Conservation (phyloP, 1,284 basidiomycete species). For the Cutaneotrichosporon dermatis region DNA sequence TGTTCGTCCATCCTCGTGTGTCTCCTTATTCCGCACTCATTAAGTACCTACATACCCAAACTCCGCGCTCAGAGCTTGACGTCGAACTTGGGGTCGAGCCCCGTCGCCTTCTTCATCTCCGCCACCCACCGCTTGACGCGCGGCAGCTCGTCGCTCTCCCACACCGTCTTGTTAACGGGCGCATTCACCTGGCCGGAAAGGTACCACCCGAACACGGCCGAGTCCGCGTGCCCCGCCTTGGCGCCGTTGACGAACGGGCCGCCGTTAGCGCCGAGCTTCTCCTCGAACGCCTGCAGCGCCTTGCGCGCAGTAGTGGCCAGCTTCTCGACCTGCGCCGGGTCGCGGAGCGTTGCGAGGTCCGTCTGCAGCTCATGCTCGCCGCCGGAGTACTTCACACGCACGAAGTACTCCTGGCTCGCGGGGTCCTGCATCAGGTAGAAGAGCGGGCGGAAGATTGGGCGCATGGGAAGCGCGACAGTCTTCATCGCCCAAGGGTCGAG, state of each 20-base stretch:
- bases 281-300: not conserved
- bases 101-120: not conserved
- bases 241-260: conserved; percentile 15
- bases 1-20: no score
- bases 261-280: not conserved
- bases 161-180: not conserved
- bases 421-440: conserved; percentile 8
- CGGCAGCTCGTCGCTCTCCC: not conserved
- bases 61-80: no score
- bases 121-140: not conserved
- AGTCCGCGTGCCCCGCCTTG: conserved; percentile 14
- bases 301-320: not conserved
- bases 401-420: conserved; percentile 22
- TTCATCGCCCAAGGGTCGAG: conserved; percentile 28
- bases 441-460: conserved; percentile 18
- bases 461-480: conserved; percentile 21
- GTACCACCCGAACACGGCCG: conserved; percentile 19
- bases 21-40: no score
- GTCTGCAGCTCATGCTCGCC: conserved; percentile 3
- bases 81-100: no score
- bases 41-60: no score
- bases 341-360: not conserved
- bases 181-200: not conserved
- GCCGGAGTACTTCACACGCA: conserved; percentile 21
- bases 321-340: not conserved